Conservation (phyloP, 1,284 basidiomycete genomes). For the Austroboletus novae-zelandiae region DNA sequence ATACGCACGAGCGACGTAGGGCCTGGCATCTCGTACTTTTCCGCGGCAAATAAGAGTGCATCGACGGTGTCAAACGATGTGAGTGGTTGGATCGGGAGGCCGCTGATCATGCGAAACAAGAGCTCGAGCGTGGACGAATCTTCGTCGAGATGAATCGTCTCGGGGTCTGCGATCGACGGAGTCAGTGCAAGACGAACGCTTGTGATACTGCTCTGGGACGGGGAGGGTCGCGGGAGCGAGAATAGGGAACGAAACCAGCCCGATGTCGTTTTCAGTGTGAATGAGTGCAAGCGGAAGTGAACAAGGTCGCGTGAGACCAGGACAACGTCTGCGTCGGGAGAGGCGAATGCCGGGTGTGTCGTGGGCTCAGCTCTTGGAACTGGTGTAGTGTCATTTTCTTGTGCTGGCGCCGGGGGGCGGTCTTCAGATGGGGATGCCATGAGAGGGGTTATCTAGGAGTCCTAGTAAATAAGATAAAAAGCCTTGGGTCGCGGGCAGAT, state of each 20-base stretch:
- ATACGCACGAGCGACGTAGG: conserved; percentile 56
- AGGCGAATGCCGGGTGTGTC: conserved; percentile 48
- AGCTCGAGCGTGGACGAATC: conserved; percentile 50
- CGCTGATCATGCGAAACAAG: conserved; percentile 58
- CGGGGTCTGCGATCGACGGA: conserved; percentile 24
- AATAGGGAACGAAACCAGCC: conserved; percentile 56
- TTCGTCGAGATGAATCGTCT: conserved; percentile 55
- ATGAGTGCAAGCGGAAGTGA: conserved; percentile 56
- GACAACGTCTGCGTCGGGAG: conserved; percentile 49
- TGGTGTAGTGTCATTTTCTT: not conserved
- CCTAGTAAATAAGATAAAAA: not conserved
- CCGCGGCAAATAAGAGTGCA: conserved; percentile 54
- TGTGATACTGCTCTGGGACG: not conserved
- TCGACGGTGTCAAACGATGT: conserved; percentile 53
- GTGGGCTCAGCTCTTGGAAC: conserved; percentile 12
- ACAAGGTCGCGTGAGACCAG: conserved; percentile 42
- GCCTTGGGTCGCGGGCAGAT: not conserved
- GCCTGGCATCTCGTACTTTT: conserved; percentile 68
- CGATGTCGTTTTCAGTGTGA: conserved; percentile 57
- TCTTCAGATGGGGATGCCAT: conserved; percentile 22
- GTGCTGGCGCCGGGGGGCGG: not conserved
- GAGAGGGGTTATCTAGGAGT: conserved; percentile 1
- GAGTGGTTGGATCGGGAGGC: conserved; percentile 50
- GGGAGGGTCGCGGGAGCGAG: conserved; percentile 45
- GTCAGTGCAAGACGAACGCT: conserved; percentile 30